Evolutionary conservation across 208 protist genomes (phyloP), one percentile per base, ranked within the genome.

Genomic region (Crithidia acanthocephali): DNA sequence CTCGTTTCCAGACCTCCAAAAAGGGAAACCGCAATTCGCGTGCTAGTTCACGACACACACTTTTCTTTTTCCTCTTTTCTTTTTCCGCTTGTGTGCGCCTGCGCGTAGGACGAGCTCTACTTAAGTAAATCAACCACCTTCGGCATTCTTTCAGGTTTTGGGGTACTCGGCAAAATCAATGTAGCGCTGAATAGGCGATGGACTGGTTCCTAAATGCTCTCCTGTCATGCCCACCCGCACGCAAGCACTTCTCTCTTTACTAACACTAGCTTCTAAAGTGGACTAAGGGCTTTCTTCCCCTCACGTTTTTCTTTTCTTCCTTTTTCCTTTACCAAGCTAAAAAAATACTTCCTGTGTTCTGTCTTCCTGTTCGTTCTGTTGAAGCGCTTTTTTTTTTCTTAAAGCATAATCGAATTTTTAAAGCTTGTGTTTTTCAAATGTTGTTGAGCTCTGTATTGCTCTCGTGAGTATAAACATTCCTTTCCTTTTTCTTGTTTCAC

Each of bases 61-160:
- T 30, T 55, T 22, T 27, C 37, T 63, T 48, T 18, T 53, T 15
- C 51, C 25, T 50, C 16, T 60, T 48, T 18, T 44, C 22, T 63
- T 30, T 48, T 47, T 23, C 32, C 37, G 55, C 23, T 32, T 37
- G 33, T 63, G 20, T 40, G 37, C n/a, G 30, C 7, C 33, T 45
- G 6, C 33, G 33, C n/a, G 2, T 45, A 28, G 35, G n/a, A 37
- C 4, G 5, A 27, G 52, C 28, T 37, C 2, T 37, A 57, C 33
- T 3, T 32, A 37, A 33, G 23, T 57, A 22, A 37, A 37, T 27
- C 2, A 37, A 22, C 52, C 28, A 15, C 2, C 23, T 7, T n/a
- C 28, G 22, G 13, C 16, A 22, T 57, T 57, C 28, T 37, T 37
- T 57, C 28, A 37, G 10, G 9, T 8, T 37, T 57, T 57, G 10